Evolutionary conservation across 2,329 filamentous ascomycete species (phyloP).

Genomic region (Chrysoporthe deuterocubensis): DNA sequence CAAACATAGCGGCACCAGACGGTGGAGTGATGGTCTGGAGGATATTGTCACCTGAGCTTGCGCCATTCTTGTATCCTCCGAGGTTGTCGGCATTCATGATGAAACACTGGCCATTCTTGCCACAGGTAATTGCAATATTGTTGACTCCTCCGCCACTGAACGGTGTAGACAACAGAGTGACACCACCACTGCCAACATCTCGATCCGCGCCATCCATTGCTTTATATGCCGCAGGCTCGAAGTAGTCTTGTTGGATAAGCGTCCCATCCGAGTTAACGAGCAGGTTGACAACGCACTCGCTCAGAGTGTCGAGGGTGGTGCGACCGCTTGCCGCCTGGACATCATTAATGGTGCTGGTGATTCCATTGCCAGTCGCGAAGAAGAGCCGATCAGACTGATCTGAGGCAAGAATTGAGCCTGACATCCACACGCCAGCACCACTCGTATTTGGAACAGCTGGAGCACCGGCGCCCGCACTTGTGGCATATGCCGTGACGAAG

Average conservation of each 20-base stretch:
- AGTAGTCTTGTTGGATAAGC: constrained; percentile 42
- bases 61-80: constrained; percentile 39
- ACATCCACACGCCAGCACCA: constrained; percentile 15
- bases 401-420: constrained; percentile 13
- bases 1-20: constrained; percentile 50
- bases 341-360: constrained; percentile 36
- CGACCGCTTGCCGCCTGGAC: constrained; percentile 41
- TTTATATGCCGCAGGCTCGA: constrained; percentile 58
- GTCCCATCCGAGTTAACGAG: constrained; percentile 43
- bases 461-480: constrained; percentile 22
- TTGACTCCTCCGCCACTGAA: constrained; percentile 14
- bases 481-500: constrained; percentile 27
- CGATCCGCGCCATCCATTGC: constrained; percentile 54
- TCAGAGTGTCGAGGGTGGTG: constrained; percentile 42
- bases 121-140: constrained; percentile 51
- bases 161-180: constrained; percentile 37
- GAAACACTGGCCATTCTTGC: constrained; percentile 56
- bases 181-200: constrained; percentile 50
- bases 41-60: constrained; percentile 45
- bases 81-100: constrained; percentile 32
- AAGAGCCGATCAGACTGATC: constrained; percentile 31
- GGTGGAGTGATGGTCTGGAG: constrained; percentile 46
- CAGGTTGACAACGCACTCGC: constrained; percentile 51
- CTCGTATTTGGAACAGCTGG: constrained; percentile 19
- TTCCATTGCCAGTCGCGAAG: constrained; percentile 39